Evolutionary conservation across 768 basidiomycete genomes (phyloP).

Genomic region (Galerina marginata): DNA sequence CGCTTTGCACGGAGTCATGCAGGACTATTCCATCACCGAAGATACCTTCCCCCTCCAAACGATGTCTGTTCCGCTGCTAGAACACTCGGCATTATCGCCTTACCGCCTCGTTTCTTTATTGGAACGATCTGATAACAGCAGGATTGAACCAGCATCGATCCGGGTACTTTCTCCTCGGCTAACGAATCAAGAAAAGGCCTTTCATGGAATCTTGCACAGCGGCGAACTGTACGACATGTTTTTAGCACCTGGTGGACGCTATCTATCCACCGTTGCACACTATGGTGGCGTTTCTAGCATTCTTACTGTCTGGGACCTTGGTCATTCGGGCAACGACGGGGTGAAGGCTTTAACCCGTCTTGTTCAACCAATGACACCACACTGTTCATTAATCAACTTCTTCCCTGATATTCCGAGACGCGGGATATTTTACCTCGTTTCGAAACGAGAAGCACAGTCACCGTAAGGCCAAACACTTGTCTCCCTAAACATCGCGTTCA

Average conservation of each 20-base stretch:
- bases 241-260: conserved; percentile 7
- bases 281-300: not conserved
- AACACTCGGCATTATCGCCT: conserved; percentile 2
- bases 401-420: not conserved
- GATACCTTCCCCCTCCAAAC: not conserved
- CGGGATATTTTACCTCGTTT: not conserved
- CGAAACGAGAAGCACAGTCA: too few relatives aligned
- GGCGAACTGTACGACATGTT: not conserved
- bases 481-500: too few relatives aligned
- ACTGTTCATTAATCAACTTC: not conserved
- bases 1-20: conserved; percentile 1
- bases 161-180: not conserved
- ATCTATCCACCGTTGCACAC: not conserved
- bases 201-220: not conserved
- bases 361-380: not conserved
- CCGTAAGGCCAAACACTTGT: too few relatives aligned
- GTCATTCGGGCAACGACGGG: not conserved
- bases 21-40: not conserved
- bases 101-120: not conserved
- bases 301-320: conserved; percentile 13
- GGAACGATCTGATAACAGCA: not conserved
- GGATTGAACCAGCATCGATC: not conserved
- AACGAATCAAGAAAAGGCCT: not conserved
- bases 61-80: not conserved
- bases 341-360: not conserved